Evolutionary conservation across 495 filamentous ascomycete species (phyloP).

Genomic region (Umbilicaria muhlenbergii): DNA sequence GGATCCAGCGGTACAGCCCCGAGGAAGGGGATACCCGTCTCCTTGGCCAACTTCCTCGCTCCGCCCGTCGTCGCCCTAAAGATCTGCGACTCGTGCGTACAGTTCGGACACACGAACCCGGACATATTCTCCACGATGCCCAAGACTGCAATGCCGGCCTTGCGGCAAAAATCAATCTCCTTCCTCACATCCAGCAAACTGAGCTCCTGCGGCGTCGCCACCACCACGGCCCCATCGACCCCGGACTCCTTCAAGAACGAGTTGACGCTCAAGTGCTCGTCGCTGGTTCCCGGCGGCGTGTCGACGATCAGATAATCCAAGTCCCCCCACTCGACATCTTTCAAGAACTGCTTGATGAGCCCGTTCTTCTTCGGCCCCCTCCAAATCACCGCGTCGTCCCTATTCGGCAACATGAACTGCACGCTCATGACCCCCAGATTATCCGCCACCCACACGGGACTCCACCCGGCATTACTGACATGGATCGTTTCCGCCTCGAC

Average conservation of each 20-base stretch:
- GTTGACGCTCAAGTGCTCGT: slow-evolving; percentile 90
- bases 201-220: slow-evolving; percentile 96
- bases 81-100: slow-evolving; percentile 65
- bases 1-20: slow-evolving; percentile 90
- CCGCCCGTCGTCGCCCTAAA: slow-evolving; percentile 89
- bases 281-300: slow-evolving; percentile 85
- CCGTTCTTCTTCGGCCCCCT: slow-evolving; percentile 96
- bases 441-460: slow-evolving; percentile 82
- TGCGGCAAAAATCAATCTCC: slow-evolving; percentile 92
- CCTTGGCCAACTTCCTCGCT: slow-evolving; percentile 58
- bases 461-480: slow-evolving; percentile 68
- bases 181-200: slow-evolving; percentile 81
- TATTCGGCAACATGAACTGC: slow-evolving; percentile 89
- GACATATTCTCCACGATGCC: slow-evolving; percentile 97
- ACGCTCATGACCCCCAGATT: slow-evolving; percentile 91
- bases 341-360: slow-evolving; percentile 90
- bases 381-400: slow-evolving; percentile 94
- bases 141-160: slow-evolving; percentile 76
- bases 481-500: slow-evolving; percentile 88
- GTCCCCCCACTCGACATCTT: slow-evolving; percentile 94
- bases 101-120: slow-evolving; percentile 87
- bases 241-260: slow-evolving; percentile 72
- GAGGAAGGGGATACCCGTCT: slow-evolving; percentile 74
- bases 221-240: slow-evolving; percentile 81
- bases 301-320: slow-evolving; percentile 87